Percentiles rank a stretch among this genome's conserved stretches.
Evolutionary conservation across 257 asterid species (phyloP).

Genomic region (Gentiana straminea): DNA sequence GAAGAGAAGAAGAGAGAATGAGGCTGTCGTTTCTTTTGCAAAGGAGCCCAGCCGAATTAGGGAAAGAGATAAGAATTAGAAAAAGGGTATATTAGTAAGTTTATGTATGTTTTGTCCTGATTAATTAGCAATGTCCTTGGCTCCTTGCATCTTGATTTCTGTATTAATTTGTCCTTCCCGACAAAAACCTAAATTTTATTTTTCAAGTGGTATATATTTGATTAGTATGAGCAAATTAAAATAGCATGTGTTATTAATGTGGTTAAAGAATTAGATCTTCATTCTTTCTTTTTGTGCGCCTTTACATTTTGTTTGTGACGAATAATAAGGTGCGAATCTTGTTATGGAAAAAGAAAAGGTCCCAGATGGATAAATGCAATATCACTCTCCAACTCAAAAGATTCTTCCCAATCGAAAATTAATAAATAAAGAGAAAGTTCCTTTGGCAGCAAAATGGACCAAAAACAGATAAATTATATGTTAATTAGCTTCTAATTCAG

Average conservation of each 20-base stretch:
- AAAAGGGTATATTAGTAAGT: too few species aligned
- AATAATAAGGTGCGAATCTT: conserved; percentile 33
- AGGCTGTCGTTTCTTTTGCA: too few species aligned
- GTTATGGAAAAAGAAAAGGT: conserved; percentile 24
- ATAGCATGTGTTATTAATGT: conserved; percentile 14
- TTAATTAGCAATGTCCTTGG: too few species aligned
- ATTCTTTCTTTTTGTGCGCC: conserved; percentile 9
- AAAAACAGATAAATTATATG: too few species aligned
- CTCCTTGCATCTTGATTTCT: too few species aligned
- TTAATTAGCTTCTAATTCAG: too few species aligned
- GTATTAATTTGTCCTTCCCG: too few species aligned
- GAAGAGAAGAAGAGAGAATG: too few species aligned
- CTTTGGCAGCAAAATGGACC: conserved; percentile 6
- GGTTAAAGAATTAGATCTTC: conserved; percentile 24
- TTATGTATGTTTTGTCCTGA: too few species aligned
- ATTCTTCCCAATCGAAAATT: conserved; percentile 23
- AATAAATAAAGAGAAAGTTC: conserved; percentile 26
- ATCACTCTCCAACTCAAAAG: conserved; percentile 52
- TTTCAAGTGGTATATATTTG: not conserved
- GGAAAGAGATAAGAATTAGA: too few species aligned
- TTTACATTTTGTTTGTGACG: conserved; percentile 4
- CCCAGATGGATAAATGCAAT: conserved; percentile 71
- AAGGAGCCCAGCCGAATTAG: too few species aligned
- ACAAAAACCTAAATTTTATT: too few species aligned
- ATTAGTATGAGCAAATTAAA: not conserved